Conservation (phyloP, 495 filamentous ascomycete species). For the Aspergillus nidulans region DNA sequence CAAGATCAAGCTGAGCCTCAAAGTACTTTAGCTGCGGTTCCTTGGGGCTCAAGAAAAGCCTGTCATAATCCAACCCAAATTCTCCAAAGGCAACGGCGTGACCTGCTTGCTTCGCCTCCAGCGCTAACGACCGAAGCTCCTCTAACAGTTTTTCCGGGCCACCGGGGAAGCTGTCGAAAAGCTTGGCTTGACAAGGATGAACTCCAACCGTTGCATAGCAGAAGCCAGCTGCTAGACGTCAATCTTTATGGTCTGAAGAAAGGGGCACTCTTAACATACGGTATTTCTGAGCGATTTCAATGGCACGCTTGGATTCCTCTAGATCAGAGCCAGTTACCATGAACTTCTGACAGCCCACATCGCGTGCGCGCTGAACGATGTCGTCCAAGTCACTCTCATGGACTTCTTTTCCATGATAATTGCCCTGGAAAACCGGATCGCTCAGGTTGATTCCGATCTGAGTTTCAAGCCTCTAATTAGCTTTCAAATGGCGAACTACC, state of each 20-base stretch:
- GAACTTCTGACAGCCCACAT: conserved; percentile 78
- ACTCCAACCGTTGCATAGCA: conserved; percentile 89
- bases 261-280: conserved; percentile 44
- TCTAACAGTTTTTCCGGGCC: conserved; percentile 54
- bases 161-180: conserved; percentile 57
- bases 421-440: conserved; percentile 78
- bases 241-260: background rate
- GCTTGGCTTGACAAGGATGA: conserved; percentile 77
- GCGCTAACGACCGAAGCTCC: conserved; percentile 56
- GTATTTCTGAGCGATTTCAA: conserved; percentile 67
- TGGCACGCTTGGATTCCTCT: conserved; percentile 66
- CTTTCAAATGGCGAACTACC: background rate
- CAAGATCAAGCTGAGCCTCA: conserved; percentile 70
- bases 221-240: conserved; percentile 54
- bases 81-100: conserved; percentile 83
- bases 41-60: conserved; percentile 69
- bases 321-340: conserved; percentile 94
- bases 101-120: conserved; percentile 39
- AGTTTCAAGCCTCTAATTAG: conserved; percentile 10
- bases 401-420: conserved; percentile 74
- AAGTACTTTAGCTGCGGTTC: conserved; percentile 84
- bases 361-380: conserved; percentile 69
- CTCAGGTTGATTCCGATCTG: conserved; percentile 91
- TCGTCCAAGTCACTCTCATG: conserved; percentile 76
- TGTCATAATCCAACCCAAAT: conserved; percentile 94